Percentiles rank a stretch among this genome's conserved stretches.
These are phyloP conservation scores for Pleurozium schreberi DNA, from an alignment of 225 moss, liverwort and hornwort genomes.

Conservation along the genomic window DNA sequence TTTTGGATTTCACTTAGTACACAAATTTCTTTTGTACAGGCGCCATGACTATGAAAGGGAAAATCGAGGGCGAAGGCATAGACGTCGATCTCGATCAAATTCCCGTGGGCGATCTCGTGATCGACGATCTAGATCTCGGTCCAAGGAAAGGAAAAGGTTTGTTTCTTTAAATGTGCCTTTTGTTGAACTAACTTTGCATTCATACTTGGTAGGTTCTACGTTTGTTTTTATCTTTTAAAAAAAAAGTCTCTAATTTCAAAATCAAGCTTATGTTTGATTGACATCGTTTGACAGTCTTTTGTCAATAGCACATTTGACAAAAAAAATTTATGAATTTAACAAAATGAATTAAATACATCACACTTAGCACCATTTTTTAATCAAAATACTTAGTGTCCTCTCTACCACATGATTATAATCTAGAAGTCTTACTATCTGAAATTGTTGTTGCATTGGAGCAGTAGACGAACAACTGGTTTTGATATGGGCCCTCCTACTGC, in stretches of 20 bases:
- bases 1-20: background rate
- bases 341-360: too few relatives aligned
- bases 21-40: background rate
- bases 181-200: background rate
- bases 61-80: conserved; percentile 61
- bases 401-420: background rate
- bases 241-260: background rate
- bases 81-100: conserved; percentile 49
- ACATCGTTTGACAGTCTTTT: background rate
- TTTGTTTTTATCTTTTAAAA: background rate
- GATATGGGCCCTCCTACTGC: conserved; percentile 88
- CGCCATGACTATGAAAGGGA: conserved; percentile 45
- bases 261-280: background rate
- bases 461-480: conserved; percentile 85
- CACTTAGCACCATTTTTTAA: background rate
- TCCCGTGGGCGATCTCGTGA: conserved; percentile 20
- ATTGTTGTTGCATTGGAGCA: conserved; percentile 2
- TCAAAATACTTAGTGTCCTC: background rate
- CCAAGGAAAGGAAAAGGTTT: conserved; percentile 79
- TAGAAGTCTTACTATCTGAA: background rate
- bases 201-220: background rate
- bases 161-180: background rate
- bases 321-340: background rate
- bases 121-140: conserved; percentile 56
- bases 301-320: background rate